Evolutionary conservation across 805 yeast species (phyloP).

Genomic region (Zygosaccharomyces bisporus): DNA sequence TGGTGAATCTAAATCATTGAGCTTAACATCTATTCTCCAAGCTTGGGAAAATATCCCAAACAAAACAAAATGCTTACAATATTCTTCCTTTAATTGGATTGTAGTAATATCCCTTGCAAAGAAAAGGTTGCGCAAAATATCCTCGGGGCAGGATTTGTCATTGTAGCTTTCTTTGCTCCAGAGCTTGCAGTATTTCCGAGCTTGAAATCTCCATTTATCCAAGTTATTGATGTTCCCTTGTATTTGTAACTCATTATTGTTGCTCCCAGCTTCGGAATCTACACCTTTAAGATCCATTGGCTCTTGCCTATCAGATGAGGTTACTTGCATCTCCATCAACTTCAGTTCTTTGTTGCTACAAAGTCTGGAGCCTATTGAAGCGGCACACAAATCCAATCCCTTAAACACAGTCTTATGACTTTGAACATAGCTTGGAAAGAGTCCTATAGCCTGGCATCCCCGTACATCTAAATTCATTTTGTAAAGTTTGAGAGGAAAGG

Average conservation of each 20-base stretch:
- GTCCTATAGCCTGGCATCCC: slow-evolving; percentile 23
- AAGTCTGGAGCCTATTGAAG: slow-evolving; percentile 10
- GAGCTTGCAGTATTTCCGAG: slow-evolving; percentile 9
- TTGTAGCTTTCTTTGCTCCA: slow-evolving; percentile 15
- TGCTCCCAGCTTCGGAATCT: background rate
- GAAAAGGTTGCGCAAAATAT: slow-evolving; percentile 23
- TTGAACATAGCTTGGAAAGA: slow-evolving; percentile 23
- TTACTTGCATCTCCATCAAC: background rate
- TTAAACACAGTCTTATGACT: slow-evolving; percentile 17
- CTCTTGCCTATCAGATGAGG: background rate
- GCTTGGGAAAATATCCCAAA: slow-evolving; percentile 21
- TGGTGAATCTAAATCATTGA: background rate
- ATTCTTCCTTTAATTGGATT: slow-evolving; percentile 22
- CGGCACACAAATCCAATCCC: slow-evolving; percentile 14
- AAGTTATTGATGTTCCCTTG: slow-evolving; percentile 3
- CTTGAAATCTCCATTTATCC: slow-evolving; percentile 8
- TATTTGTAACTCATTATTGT: background rate
- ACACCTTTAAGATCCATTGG: background rate
- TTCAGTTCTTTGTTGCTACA: slow-evolving; percentile 3
- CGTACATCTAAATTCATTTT: slow-evolving; percentile 13
- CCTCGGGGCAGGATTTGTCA: slow-evolving; percentile 24
- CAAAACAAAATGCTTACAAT: slow-evolving; percentile 21
- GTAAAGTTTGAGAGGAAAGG: slow-evolving; percentile 15
- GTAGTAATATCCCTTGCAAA: slow-evolving; percentile 14
- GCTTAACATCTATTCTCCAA: slow-evolving; percentile 7